phyloP scores from a whole-genome alignment of 176 grass and related monocot species.

The Eragrostis nindensis region DNA sequence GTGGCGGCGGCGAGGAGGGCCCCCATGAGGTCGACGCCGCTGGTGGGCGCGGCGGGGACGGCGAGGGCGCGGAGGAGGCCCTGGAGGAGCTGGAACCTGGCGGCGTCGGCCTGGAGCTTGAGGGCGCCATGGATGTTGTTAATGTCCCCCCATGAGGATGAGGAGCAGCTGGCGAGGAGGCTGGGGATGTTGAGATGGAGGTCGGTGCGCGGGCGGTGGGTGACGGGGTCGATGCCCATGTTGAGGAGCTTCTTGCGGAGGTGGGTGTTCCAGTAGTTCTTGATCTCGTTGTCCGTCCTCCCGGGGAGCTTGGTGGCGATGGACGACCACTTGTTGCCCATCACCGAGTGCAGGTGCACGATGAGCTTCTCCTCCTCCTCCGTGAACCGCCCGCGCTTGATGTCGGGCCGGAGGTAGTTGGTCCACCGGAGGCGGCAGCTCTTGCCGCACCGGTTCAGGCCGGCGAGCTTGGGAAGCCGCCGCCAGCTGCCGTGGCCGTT shows the following conservation, averaged over 20 bases:
- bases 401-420: slow-evolving; percentile 93
- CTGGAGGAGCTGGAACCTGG: slow-evolving; percentile 67
- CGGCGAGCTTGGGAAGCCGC: slow-evolving; percentile 79
- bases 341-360: slow-evolving; percentile 70
- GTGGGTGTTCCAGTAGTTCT: slow-evolving; percentile 98
- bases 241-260: slow-evolving; percentile 80
- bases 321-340: slow-evolving; percentile 90
- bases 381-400: slow-evolving; percentile 81
- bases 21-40: slow-evolving; percentile 53
- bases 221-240: slow-evolving; percentile 90
- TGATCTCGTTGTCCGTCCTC: slow-evolving; percentile 88
- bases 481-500: slow-evolving; percentile 87
- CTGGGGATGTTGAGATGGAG: slow-evolving; percentile 62
- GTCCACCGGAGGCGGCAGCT: slow-evolving; percentile 97
- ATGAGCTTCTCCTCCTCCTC: slow-evolving; percentile 88
- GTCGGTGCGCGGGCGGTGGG: slow-evolving; percentile 71
- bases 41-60: no score
- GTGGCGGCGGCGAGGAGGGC: slow-evolving; percentile 60
- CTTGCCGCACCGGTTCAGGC: slow-evolving; percentile 91
- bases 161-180: slow-evolving; percentile 50
- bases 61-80: slow-evolving; percentile 65
- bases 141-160: slow-evolving; percentile 22
- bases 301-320: slow-evolving; percentile 73
- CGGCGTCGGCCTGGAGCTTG: slow-evolving; percentile 58
- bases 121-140: no score